Conservation (phyloP, 805 yeast genomes). For the Jamesozyma lodderae region DNA sequence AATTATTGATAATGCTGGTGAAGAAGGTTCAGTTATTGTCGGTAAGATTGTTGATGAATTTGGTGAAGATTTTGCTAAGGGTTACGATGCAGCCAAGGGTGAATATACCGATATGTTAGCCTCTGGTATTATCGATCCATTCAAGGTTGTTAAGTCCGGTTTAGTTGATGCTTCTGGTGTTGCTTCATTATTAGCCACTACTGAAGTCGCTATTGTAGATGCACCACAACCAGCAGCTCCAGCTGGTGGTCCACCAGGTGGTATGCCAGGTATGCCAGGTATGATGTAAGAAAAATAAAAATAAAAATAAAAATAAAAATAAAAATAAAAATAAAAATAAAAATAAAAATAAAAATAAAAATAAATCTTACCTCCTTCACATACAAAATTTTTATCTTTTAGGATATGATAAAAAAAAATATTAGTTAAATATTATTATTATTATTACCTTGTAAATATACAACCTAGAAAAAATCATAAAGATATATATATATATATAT, state of each 20-base stretch:
- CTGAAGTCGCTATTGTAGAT: constrained; percentile 96
- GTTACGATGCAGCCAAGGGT: constrained; percentile 88
- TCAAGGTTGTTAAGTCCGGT: constrained; percentile 95
- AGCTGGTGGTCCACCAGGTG: constrained; percentile 40
- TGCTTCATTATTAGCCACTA: constrained; percentile 92
- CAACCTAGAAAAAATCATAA: not conserved
- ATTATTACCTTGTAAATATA: constrained; percentile 6
- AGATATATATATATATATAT: not conserved
- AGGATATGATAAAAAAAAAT: too few relatives aligned
- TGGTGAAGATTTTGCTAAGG: constrained; percentile 71
- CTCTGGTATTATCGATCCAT: constrained; percentile 96
- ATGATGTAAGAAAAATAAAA: constrained; percentile 10
- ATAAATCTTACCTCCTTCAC: too few relatives aligned
- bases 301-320: too few relatives aligned
- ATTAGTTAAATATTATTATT: not conserved
- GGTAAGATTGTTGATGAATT: constrained; percentile 59
- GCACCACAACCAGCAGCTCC: constrained; percentile 76
- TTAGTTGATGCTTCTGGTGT: constrained; percentile 95
- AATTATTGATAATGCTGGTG: constrained; percentile 94
- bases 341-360: too few relatives aligned
- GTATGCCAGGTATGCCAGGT: constrained; percentile 46
- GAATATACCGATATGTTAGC: constrained; percentile 93
- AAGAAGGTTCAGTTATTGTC: constrained; percentile 93
- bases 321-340: too few relatives aligned
- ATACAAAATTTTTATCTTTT: too few relatives aligned